phyloP scores from a whole-genome alignment of 2,329 filamentous ascomycete genomes.

The Aureobasidium sp. region DNA sequence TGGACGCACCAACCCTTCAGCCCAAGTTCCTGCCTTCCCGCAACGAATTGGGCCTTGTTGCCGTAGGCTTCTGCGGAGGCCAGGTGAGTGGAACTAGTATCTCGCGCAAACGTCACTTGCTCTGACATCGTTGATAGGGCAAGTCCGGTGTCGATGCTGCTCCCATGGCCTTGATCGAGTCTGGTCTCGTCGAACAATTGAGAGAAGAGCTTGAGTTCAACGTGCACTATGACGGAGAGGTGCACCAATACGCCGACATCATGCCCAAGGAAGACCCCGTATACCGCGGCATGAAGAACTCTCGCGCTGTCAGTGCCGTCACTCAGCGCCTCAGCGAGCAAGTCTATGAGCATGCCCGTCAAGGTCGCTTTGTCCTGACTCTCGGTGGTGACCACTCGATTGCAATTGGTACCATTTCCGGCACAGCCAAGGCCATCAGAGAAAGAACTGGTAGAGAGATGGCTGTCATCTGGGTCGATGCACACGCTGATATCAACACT shows the following conservation, averaged over 20 bases:
- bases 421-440: slow-evolving; percentile 74
- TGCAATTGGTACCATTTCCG: slow-evolving; percentile 86
- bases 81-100: slow-evolving; percentile 52
- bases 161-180: slow-evolving; percentile 78
- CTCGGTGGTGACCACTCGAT: slow-evolving; percentile 95
- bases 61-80: slow-evolving; percentile 92
- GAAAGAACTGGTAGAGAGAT: slow-evolving; percentile 77
- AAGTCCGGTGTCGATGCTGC: slow-evolving; percentile 89
- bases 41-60: slow-evolving; percentile 80
- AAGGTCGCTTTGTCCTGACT: slow-evolving; percentile 82
- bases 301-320: slow-evolving; percentile 74
- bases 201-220: slow-evolving; percentile 80
- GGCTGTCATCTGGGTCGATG: slow-evolving; percentile 97
- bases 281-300: slow-evolving; percentile 90
- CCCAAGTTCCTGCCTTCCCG: slow-evolving; percentile 72
- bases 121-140: slow-evolving; percentile 44
- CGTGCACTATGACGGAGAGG: slow-evolving; percentile 70
- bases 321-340: slow-evolving; percentile 71
- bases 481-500: slow-evolving; percentile 95
- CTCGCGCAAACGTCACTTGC: not conserved
- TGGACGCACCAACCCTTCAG: slow-evolving; percentile 46
- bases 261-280: slow-evolving; percentile 65
- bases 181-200: slow-evolving; percentile 77
- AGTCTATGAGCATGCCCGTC: slow-evolving; percentile 75
- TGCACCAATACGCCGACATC: slow-evolving; percentile 73